phyloP scores from a whole-genome alignment of 805 yeast genomes.

The Candida silvicultrix region DNA sequence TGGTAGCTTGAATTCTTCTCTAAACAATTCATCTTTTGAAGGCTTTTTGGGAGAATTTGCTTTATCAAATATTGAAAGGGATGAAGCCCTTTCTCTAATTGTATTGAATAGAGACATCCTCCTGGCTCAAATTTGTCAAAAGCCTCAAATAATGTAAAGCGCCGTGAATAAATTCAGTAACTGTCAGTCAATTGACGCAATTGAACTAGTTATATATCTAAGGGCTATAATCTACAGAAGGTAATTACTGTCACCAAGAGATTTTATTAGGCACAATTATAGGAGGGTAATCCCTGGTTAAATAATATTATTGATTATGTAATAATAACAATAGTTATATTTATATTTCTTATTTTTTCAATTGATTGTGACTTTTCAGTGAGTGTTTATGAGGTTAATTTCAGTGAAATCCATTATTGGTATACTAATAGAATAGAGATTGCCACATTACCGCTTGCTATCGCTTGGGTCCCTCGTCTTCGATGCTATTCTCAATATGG shows the following conservation, averaged over 20 bases:
- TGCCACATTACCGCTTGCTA: too few species aligned
- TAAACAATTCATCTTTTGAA: constrained; percentile 64
- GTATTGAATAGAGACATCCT: constrained; percentile 40
- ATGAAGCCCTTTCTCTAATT: constrained; percentile 40
- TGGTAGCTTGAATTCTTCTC: constrained; percentile 66
- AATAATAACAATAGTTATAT: too few species aligned
- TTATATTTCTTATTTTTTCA: too few species aligned
- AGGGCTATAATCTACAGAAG: not conserved
- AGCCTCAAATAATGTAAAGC: too few species aligned
- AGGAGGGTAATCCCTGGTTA: not conserved
- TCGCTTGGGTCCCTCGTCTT: too few species aligned
- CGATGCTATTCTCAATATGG: too few species aligned
- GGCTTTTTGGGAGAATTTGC: constrained; percentile 33
- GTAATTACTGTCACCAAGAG: not conserved
- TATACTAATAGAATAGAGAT: too few species aligned
- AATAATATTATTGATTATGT: not conserved
- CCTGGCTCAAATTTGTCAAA: too few species aligned
- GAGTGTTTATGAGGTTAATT: too few species aligned
- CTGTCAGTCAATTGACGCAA: not conserved
- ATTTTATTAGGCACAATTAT: not conserved
- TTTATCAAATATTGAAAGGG: constrained; percentile 35
- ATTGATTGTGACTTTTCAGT: too few species aligned
- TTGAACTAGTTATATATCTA: not conserved
- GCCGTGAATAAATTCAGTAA: not conserved
- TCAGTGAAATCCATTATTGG: too few species aligned